These are phyloP conservation scores for Fusarium buharicum DNA, from an alignment of 2,329 filamentous ascomycete genomes.

Conservation along the genomic window DNA sequence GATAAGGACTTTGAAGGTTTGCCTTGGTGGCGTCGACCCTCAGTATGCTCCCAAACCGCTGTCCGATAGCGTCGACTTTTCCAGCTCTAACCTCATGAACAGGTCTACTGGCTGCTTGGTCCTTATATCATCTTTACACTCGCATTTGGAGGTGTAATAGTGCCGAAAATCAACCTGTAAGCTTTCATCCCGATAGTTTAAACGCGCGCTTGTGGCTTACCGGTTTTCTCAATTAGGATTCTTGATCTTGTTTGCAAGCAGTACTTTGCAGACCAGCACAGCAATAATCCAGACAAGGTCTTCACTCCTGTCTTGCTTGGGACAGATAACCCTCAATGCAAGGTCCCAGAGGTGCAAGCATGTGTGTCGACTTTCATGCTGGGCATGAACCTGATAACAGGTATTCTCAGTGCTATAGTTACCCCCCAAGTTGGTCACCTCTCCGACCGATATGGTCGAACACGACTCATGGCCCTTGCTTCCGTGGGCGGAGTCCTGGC, in stretches of 20 bases:
- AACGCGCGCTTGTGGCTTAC: conserved; percentile 23
- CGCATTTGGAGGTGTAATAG: conserved; percentile 85
- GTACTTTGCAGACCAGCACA: conserved; percentile 77
- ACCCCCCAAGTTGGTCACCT: conserved; percentile 85
- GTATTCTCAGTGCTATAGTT: conserved; percentile 80
- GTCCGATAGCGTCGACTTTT: conserved; percentile 1
- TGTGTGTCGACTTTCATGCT: conserved; percentile 82
- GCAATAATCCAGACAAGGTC: conserved; percentile 66
- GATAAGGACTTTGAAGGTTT: conserved; percentile 68
- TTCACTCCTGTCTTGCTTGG: conserved; percentile 74
- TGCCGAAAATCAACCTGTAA: conserved; percentile 85
- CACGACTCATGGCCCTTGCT: conserved; percentile 75
- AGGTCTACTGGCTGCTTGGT: conserved; percentile 85
- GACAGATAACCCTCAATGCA: conserved; percentile 80
- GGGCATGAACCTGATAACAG: conserved; percentile 77
- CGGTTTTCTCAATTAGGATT: conserved; percentile 61
- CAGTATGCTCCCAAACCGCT: conserved; percentile 56
- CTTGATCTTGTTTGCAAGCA: conserved; percentile 83
- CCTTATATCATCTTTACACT: conserved; percentile 85
- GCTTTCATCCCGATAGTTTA: conserved; percentile 35
- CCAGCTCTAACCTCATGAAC: conserved; percentile 39
- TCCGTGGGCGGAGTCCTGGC: conserved; percentile 78
- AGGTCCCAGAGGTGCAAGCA: conserved; percentile 79
- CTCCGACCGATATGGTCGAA: conserved; percentile 88
- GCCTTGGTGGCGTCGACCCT: conserved; percentile 72